A percentile compares a stretch with the other conserved stretches of the same genome.
Conservation (phyloP, 1,284 basidiomycete species). For the Puccinia horiana region DNA sequence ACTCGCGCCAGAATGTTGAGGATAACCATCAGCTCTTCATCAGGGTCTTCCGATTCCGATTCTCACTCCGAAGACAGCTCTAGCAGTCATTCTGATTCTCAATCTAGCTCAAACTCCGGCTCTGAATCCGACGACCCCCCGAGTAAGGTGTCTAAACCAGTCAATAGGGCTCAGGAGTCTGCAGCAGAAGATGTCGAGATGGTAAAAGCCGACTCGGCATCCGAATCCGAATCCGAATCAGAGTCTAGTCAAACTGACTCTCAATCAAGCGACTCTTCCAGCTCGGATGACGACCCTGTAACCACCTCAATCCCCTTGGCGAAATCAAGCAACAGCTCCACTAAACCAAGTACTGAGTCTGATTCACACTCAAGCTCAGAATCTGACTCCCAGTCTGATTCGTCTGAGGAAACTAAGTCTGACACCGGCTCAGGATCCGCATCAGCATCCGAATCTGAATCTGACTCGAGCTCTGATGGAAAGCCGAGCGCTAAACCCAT, state of each 20-base stretch:
- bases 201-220: background rate
- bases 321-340: background rate
- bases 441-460: constrained; percentile 18
- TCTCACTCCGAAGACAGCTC: background rate
- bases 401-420: background rate
- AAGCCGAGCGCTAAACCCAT: background rate
- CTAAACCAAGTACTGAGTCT: no score
- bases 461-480: background rate
- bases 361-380: background rate
- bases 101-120: background rate
- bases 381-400: background rate
- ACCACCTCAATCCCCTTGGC: background rate
- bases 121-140: background rate
- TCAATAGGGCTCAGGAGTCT: background rate
- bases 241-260: background rate
- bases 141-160: background rate
- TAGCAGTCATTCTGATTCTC: background rate
- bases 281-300: no score
- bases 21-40: background rate
- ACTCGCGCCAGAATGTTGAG: background rate
- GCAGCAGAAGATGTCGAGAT: background rate
- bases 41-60: background rate
- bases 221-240: background rate
- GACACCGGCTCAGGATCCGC: background rate
- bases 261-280: no score